A percentile compares a stretch with the other conserved stretches of the same genome.
Evolutionary conservation across 1,139 yeast genomes (phyloP).

Genomic region (Oligophagozyma castellii): DNA sequence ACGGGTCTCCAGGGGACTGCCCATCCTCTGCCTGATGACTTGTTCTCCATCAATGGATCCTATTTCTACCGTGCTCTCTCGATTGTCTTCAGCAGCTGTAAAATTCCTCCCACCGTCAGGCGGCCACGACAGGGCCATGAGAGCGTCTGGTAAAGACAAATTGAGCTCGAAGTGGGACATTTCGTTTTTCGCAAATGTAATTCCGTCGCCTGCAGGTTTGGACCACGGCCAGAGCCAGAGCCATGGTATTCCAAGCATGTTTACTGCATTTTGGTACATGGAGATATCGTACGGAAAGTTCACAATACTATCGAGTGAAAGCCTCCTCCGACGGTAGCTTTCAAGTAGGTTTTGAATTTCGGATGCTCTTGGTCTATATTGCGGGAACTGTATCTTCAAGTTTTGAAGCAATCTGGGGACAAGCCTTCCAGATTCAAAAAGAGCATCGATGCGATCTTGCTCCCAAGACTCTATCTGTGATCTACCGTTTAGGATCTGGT

Average conservation of each 20-base stretch:
- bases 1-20: conserved; percentile 13
- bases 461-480: conserved; percentile 95
- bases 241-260: conserved; percentile 44
- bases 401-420: conserved; percentile 15
- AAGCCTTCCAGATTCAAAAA: conserved; percentile 13
- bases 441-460: conserved; percentile 56
- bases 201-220: conserved; percentile 40
- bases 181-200: conserved; percentile 40
- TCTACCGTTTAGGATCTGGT: conserved; percentile 52
- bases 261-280: conserved; percentile 36
- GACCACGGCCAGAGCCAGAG: conserved; percentile 66
- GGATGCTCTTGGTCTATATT: conserved; percentile 8
- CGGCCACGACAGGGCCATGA: conserved; percentile 65
- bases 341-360: conserved; percentile 5
- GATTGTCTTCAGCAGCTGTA: conserved; percentile 3
- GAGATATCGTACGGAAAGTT: conserved; percentile 75
- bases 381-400: conserved; percentile 12
- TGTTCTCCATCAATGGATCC: conserved; percentile 18
- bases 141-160: conserved; percentile 40
- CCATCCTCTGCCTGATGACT: conserved; percentile 19
- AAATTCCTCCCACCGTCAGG: conserved; percentile 50
- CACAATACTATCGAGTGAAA: conserved; percentile 30
- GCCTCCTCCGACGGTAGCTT: too few species aligned
- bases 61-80: conserved; percentile 7
- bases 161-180: conserved; percentile 21